Conservation (phyloP, 2,329 filamentous ascomycete species). For the Pseudopithomyces chartarum region DNA sequence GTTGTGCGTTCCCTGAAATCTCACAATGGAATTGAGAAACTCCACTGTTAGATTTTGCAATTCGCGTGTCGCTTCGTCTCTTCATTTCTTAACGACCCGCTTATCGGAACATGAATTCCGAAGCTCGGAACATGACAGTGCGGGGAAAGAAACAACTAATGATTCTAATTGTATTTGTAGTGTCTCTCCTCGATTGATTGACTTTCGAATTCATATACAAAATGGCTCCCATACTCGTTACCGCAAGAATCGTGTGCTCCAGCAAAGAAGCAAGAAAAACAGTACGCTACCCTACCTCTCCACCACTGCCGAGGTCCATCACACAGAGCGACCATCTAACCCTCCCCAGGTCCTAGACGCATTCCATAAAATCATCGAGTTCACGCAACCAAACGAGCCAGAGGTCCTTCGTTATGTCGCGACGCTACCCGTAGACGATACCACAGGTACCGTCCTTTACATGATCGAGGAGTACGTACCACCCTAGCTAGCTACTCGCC, state of each 20-base stretch:
- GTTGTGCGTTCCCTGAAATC: no score
- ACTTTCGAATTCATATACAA: background rate
- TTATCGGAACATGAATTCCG: conserved; percentile 9
- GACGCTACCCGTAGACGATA: conserved; percentile 24
- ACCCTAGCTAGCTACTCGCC: background rate
- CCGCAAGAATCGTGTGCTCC: conserved; percentile 25
- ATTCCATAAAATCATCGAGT: conserved; percentile 32
- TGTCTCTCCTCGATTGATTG: background rate
- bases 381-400: conserved; percentile 24
- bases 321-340: background rate
- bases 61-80: background rate
- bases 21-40: no score
- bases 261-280: conserved; percentile 15
- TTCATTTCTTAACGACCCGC: background rate
- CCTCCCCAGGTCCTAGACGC: conserved; percentile 16
- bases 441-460: conserved; percentile 22
- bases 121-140: conserved; percentile 7
- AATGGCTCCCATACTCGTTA: conserved; percentile 28
- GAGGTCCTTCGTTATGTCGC: conserved; percentile 30
- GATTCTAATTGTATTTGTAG: background rate
- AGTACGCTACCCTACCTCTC: conserved; percentile 2
- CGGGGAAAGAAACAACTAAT: background rate
- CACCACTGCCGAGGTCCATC: background rate
- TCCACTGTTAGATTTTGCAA: no score
- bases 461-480: conserved; percentile 32